Base-by-base conservation (phyloP, 345 rosid genomes). In the Sonneratia caseolaris region DNA sequence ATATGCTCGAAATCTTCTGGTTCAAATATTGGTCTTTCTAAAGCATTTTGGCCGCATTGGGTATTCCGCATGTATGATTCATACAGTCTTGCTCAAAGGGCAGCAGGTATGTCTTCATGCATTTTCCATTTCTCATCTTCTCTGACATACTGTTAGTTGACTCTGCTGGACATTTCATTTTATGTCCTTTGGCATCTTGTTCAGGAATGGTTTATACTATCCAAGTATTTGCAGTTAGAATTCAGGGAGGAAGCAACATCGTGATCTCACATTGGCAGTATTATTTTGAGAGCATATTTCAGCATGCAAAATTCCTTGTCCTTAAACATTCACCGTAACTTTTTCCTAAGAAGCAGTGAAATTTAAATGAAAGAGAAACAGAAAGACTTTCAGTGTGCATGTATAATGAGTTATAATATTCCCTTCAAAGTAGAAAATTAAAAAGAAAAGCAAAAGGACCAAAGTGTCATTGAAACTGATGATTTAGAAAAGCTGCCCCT, bases 21-120 rank as follows among this genome's bases (percentile, higher is more conserved):
- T 70, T 79, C 87, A 56, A 77, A 47, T 76, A 86, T 82, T 35
- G 74, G 73, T 76, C 78, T 75, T 64, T 76, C 96, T 24, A 86
- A 81, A 81, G 89, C 97, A 64, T 92, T 83, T 84, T 90, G 87
- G 94, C 99, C 99, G 36, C 71, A 72, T 68, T 92, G 99, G 99
- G 97, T 89, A 38, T 95, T 89, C 73, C 74, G 68, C 18, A 92
- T 95, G 96, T 85, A 86, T 71, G 98, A 95, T 77, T 84, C 99
- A 53, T 92, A 87, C 78, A 72, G 70, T 83, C 98, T 95, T 80
- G 91, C 99, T 75, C 88, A 82, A 73, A 87, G 88, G 72, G 97
- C 88, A 66, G 90, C 97, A 82, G 99, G 99, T 92, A 89, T 37
- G 11, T 66, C 45, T 37, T 68, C 66, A 62, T 71, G 47, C 67